Base-by-base conservation (phyloP, 2,329 filamentous ascomycete genomes). In the Fusarium proliferatum region DNA sequence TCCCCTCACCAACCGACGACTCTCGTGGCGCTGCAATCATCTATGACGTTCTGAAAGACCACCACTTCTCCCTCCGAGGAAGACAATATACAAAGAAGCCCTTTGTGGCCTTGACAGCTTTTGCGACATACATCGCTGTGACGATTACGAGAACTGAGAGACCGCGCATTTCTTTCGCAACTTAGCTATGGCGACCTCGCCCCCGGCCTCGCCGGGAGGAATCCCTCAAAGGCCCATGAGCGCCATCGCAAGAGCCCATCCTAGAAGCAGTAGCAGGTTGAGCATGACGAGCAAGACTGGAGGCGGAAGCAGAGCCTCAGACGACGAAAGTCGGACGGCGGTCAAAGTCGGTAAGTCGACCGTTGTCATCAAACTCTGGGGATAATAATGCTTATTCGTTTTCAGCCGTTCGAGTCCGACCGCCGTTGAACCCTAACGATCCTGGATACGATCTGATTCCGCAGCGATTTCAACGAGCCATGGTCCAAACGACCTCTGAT, bases 391-490 rank as follows among this genome's bases (percentile, higher is more conserved):
- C 55, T 69, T 53, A 23, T 55, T n/a, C 6, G 30, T 41, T 23
- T 10, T 81, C 19, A 98, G 96, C 93, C 81, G 94, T 99, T 78
- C 95, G 96, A 81, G 92, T 98, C 55, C 94, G 96, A 77, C 96
- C 96, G 55, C 92, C 96, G 61, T 87, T 98, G 64, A 91, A 92
- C 77, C 86, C 94, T 10, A 89, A 89, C 75, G 96, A 99, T 82
- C 96, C 96, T 10, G 96, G 95, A 71, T 99, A 89, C 85, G 96
- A 99, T 73, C 90, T 98, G 74, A 96, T 99, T 65, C 96, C 96
- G 19, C 95, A 97, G 82, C 91, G 96, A 79, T 99, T 99, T 80
- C 96, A 97, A 82, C 91, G 93, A 73, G 92, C 95, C 43, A 97
- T 96, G 86, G 95, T 97, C 71, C 95, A 98, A 74, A 94, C 96